phyloP scores from a whole-genome alignment of 345 rosid genomes.

The Passiflora organensis region DNA sequence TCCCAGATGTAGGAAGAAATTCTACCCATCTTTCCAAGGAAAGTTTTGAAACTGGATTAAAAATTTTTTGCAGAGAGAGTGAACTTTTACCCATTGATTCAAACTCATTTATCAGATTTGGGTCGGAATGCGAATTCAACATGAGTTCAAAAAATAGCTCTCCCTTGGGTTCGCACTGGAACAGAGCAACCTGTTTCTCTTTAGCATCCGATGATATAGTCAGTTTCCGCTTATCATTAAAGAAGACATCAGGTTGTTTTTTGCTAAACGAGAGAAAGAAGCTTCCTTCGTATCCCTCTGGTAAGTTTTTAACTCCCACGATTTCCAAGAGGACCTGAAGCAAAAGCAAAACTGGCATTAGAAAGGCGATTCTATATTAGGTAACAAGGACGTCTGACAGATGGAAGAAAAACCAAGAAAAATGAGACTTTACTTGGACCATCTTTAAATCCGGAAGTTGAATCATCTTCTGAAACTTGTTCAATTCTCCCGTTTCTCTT shows the following conservation, averaged over 20 bases:
- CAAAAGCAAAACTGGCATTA: background rate
- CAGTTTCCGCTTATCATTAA: slow-evolving; percentile 51
- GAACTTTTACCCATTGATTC: slow-evolving; percentile 55
- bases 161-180: slow-evolving; percentile 77
- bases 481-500: slow-evolving; percentile 28
- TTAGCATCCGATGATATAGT: slow-evolving; percentile 53
- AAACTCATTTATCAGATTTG: slow-evolving; percentile 28
- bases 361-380: background rate
- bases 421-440: slow-evolving; percentile 63
- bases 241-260: slow-evolving; percentile 62
- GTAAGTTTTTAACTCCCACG: slow-evolving; percentile 64
- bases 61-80: slow-evolving; percentile 52
- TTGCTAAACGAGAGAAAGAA: slow-evolving; percentile 57
- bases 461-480: slow-evolving; percentile 26
- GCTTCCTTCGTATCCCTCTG: slow-evolving; percentile 57
- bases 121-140: slow-evolving; percentile 45
- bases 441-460: slow-evolving; percentile 46
- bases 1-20: slow-evolving; percentile 40
- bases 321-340: slow-evolving; percentile 59
- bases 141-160: slow-evolving; percentile 69
- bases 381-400: background rate
- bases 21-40: slow-evolving; percentile 73
- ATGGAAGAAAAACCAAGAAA: slow-evolving; percentile 1
- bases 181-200: slow-evolving; percentile 60
- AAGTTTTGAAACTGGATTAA: slow-evolving; percentile 62